Evolutionary conservation across 2,329 filamentous ascomycete species (phyloP), one percentile per base, ranked within the genome.

Genomic region (Aspergillus fischeri): DNA sequence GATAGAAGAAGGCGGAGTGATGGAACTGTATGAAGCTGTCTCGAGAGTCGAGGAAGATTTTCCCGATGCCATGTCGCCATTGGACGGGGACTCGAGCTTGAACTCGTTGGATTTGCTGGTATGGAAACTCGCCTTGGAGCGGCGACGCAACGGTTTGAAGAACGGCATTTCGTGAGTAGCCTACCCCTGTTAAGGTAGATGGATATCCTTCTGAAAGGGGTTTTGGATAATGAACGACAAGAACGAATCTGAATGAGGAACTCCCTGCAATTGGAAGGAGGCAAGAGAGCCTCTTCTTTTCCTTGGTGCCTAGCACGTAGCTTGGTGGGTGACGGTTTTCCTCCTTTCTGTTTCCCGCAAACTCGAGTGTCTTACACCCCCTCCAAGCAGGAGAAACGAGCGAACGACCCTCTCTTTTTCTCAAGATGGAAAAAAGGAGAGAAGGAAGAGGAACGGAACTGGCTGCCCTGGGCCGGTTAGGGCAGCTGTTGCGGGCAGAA

Each of bases 1-100:
- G 63, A 86, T 80, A 51, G 88, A 81, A n/a, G 88, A 89, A 0
- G 90, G 89, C 41, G 90, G 89, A 51, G 91, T 92, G 48, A 87
- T 78, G 51, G 88, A 88, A 67, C 86, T 90, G 55, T 81, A 75
- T 25, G 70, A 72, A 32, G 79, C 76, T 3, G 84, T 86, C 65
- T 81, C 84, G 58, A 86, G 70, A 3, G 84, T 87, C 11, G 84
- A 86, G 9, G 84, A 82, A 11, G 83, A 86, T 63, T 83, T 81
- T 70, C 82, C 89, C 11, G 85, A 86, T 41, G 84, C 83, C 53
- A 85, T 81, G 32, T 83, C 85, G 65, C 81, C 83, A 65, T 79
- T 84, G 44, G 62, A 64, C 41, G 65, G 65, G 17, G 62, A 61
- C 50, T 64, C 62, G 51, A 85, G 85, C 60, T 80, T 67, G 8